Base-by-base conservation (phyloP, 164 flowering plant genomes). In the Chimonanthus salicifolius region DNA sequence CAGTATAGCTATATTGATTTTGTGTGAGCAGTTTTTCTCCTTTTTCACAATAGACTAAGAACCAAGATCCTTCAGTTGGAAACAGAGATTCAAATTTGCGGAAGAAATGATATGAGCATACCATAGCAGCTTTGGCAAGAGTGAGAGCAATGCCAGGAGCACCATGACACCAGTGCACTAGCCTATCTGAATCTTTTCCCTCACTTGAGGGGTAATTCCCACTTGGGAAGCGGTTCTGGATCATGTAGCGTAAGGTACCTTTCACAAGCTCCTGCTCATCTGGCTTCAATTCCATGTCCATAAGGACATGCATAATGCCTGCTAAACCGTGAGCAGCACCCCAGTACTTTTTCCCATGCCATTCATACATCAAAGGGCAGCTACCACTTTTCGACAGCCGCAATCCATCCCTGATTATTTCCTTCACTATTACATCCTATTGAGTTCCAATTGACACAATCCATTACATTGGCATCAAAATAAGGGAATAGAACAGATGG, bases 151-250 rank as follows among this genome's bases (percentile, higher is more conserved):
- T 76, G 20, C 98, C 97, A 54, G 97, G 88, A 65, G 95, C 92
- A 5, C 97, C 97, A 80, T 90, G 97, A 75, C 96, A 90, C 97
- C 95, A 92, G 80, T 92, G 97, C 62, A 92, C 96, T 63, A 90
- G 93, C 68, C 79, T 75, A 74, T 94, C 98, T 2, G 75, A 46
- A 21, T 77, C 77, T 1, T 73, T 81, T 70, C 80, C 92, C 74
- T 94, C 97, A 74, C 90, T 88, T 0, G 89, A 80, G 47, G 88
- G 97, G 72, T 88, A 91, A 76, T 94, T 94, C 2, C 97, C 94
- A 78, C 92, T 87, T 1, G 91, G 88, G 48, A 88, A 87, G 5
- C 92, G 84, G 71, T 89, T 86, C 9, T 75, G 82, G 43, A 92
- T 89, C 98, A 92, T 88, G 77, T 86, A 87, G 16, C 73, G 77